phyloP scores from a whole-genome alignment of 345 rosid genomes.

The Syzygium aromaticum region DNA sequence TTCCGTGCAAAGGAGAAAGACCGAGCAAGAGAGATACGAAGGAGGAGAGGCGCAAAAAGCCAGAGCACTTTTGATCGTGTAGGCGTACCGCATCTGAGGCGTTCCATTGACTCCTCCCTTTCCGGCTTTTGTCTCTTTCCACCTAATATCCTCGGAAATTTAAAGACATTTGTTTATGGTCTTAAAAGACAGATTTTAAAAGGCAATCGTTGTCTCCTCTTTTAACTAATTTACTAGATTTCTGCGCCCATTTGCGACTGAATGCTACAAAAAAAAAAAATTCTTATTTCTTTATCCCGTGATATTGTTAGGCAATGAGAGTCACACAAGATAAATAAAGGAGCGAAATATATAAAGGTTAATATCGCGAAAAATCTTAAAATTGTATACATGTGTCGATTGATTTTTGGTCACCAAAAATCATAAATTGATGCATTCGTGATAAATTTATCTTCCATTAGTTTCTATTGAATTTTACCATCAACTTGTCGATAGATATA shows the following conservation, averaged over 20 bases:
- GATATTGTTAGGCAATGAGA: neutral
- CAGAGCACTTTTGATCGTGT: neutral
- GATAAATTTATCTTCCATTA: too few relatives aligned
- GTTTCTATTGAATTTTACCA: too few relatives aligned
- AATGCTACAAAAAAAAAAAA: neutral
- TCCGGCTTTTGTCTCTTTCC: neutral
- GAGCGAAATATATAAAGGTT: too few relatives aligned
- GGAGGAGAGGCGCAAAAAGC: neutral
- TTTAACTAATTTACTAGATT: neutral
- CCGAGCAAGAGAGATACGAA: neutral
- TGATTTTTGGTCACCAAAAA: too few relatives aligned
- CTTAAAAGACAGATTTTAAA: neutral
- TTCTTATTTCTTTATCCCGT: neutral
- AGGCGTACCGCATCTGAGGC: neutral
- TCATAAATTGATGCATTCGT: rapidly evolving
- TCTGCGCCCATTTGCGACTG: neutral
- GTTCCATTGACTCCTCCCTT: neutral
- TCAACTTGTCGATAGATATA: too few relatives aligned
- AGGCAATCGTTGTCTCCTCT: neutral
- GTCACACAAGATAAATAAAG: neutral
- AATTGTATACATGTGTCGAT: too few relatives aligned
- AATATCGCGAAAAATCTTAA: too few relatives aligned
- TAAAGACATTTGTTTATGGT: neutral
- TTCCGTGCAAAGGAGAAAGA: neutral
- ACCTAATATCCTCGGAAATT: neutral